Evolutionary conservation across 2,329 filamentous ascomycete species (phyloP).

Genomic region (Zymoseptoria pseudotritici): DNA sequence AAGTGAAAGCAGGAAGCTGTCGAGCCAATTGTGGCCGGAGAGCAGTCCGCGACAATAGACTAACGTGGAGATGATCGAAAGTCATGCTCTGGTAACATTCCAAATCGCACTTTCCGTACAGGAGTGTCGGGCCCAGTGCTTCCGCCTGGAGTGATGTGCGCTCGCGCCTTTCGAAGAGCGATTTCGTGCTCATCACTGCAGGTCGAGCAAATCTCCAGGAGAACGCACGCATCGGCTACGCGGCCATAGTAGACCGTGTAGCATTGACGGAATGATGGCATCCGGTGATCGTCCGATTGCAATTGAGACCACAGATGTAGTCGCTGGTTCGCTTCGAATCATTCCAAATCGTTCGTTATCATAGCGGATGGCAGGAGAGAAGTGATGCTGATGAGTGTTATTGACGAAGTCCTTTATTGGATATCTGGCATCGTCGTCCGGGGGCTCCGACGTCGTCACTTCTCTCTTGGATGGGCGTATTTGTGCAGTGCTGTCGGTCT

Average conservation of each 20-base stretch:
- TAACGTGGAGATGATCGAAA: not conserved
- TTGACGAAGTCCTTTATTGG: not conserved
- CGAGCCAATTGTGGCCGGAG: not conserved
- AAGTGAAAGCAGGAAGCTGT: not conserved
- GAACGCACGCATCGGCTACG: not conserved
- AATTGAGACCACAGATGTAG: not conserved
- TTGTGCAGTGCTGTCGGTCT: too few relatives aligned
- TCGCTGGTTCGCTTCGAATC: not conserved
- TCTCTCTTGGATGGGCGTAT: too few relatives aligned
- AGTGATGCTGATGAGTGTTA: not conserved
- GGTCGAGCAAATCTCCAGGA: not conserved
- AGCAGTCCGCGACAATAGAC: not conserved
- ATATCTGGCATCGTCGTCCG: too few relatives aligned
- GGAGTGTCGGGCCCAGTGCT: not conserved
- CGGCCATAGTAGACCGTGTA: not conserved
- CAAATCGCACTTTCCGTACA: not conserved
- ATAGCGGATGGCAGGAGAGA: not conserved
- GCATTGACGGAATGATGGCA: not conserved
- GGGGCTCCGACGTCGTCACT: too few relatives aligned
- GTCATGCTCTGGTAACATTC: not conserved
- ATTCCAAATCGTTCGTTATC: not conserved
- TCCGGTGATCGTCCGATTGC: not conserved
- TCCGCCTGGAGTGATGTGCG: too few relatives aligned
- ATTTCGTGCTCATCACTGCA: not conserved
- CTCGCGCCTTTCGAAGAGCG: too few relatives aligned